Evolutionary conservation across 2,329 filamentous ascomycete genomes (phyloP).

Genomic region (Colletotrichum chlorophyti): DNA sequence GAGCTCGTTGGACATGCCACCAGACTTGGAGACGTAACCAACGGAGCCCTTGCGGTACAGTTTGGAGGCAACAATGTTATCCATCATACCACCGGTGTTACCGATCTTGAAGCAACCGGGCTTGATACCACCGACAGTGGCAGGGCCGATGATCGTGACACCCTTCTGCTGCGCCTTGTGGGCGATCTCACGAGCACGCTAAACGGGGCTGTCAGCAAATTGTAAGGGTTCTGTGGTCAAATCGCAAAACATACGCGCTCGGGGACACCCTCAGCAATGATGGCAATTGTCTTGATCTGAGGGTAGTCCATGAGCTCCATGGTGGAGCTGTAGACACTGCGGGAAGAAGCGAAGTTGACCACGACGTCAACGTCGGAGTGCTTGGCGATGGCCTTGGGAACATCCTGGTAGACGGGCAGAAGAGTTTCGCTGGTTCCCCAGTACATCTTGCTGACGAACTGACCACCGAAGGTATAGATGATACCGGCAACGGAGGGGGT

Average conservation of each 20-base stretch:
- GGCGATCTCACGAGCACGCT: slow-evolving; percentile 97
- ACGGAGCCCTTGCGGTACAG: slow-evolving; percentile 99
- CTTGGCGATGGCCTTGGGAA: slow-evolving; percentile 92
- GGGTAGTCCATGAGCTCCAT: slow-evolving; percentile 98
- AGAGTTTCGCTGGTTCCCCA: slow-evolving; percentile 99
- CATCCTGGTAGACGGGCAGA: slow-evolving; percentile 95
- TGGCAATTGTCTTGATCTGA: slow-evolving; percentile 98
- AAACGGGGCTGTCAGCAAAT: slow-evolving; percentile 30
- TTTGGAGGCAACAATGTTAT: slow-evolving; percentile 99
- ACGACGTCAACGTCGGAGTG: slow-evolving; percentile 97
- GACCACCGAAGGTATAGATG: slow-evolving; percentile 99
- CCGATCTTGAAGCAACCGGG: slow-evolving; percentile 99
- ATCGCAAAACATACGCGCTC: slow-evolving; percentile 77
- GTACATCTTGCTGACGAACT: slow-evolving; percentile 99
- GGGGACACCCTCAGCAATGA: slow-evolving; percentile 98
- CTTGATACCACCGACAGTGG: slow-evolving; percentile 99
- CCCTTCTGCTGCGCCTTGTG: slow-evolving; percentile 98
- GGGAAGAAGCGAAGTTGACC: slow-evolving; percentile 99
- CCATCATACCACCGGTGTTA: slow-evolving; percentile 99
- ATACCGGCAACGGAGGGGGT: slow-evolving; percentile 97
- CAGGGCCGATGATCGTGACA: slow-evolving; percentile 97
- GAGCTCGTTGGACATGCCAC: slow-evolving; percentile 99
- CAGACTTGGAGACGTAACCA: slow-evolving; percentile 99
- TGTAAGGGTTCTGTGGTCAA: not conserved
- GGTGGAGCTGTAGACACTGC: slow-evolving; percentile 97